These are phyloP conservation scores for Cordyceps tenuipes DNA, from an alignment of 2,329 filamentous ascomycete species.

Conservation along the genomic window DNA sequence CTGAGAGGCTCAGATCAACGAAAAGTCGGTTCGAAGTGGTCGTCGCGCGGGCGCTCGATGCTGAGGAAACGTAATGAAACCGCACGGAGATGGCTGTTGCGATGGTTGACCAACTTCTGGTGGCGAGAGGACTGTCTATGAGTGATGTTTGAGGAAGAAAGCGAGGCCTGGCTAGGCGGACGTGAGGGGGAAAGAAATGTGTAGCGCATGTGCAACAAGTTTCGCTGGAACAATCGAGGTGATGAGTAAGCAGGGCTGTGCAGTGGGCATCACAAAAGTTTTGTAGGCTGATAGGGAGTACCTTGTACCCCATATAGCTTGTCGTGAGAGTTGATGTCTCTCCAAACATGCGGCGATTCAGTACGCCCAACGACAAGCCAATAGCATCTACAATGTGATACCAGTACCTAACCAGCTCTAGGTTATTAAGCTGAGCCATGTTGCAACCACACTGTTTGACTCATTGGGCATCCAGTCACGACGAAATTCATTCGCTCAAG, in stretches of 20 bases:
- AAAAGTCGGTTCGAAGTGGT: constrained; percentile 30
- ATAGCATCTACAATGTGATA: not conserved
- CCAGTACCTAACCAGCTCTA: not conserved
- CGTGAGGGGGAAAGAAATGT: constrained; percentile 11
- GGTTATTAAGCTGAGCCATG: not conserved
- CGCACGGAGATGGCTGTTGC: constrained; percentile 14
- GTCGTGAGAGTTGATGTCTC: not conserved
- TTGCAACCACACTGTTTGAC: not conserved
- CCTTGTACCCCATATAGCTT: not conserved
- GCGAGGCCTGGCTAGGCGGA: constrained; percentile 14
- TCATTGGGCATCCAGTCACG: not conserved
- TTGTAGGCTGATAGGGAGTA: not conserved
- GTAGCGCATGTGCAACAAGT: constrained; percentile 10
- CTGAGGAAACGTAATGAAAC: constrained; percentile 9
- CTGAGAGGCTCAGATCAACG: constrained; percentile 34
- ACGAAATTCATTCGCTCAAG: not conserved
- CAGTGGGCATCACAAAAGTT: not conserved
- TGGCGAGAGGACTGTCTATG: constrained; percentile 24
- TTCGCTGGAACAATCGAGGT: not conserved
- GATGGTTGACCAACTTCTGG: constrained; percentile 27
- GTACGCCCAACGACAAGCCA: not conserved
- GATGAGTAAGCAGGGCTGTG: constrained; percentile 5
- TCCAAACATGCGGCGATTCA: not conserved
- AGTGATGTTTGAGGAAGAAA: constrained; percentile 20
- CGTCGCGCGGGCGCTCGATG: constrained; percentile 17